Evolutionary conservation across 2,329 filamentous ascomycete genomes (phyloP).

Genomic region (Pestalotiopsis sp.): DNA sequence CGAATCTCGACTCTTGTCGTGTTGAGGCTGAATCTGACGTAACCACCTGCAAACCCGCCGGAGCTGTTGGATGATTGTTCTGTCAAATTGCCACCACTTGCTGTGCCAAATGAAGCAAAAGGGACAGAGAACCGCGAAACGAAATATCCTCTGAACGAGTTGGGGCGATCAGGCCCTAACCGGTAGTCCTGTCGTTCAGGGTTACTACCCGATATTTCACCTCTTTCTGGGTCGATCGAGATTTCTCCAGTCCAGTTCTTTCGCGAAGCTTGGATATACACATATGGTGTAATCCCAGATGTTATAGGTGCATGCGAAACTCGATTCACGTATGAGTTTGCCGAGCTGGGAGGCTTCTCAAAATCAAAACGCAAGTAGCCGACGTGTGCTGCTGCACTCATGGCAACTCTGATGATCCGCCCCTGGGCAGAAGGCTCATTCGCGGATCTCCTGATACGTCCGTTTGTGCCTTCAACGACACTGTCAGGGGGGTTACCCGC

Average conservation of each 20-base stretch:
- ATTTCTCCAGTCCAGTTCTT: constrained; percentile 15
- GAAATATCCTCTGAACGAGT: constrained; percentile 46
- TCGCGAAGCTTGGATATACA: not conserved
- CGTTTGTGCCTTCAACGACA: constrained; percentile 41
- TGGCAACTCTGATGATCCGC: constrained; percentile 30
- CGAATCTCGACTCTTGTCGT: constrained; percentile 42
- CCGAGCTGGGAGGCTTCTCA: constrained; percentile 5
- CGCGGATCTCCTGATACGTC: constrained; percentile 34
- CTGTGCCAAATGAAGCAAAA: constrained; percentile 39
- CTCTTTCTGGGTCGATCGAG: constrained; percentile 36
- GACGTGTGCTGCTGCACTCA: constrained; percentile 45
- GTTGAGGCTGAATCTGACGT: constrained; percentile 37
- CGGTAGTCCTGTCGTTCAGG: constrained; percentile 48
- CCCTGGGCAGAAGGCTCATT: not conserved
- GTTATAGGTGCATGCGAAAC: no score
- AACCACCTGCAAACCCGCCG: constrained; percentile 40
- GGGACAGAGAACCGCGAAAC: constrained; percentile 48
- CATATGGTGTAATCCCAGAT: not conserved
- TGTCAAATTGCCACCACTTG: constrained; percentile 30
- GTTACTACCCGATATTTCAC: constrained; percentile 46
- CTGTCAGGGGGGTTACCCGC: constrained; percentile 38
- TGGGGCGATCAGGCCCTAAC: constrained; percentile 43
- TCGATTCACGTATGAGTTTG: not conserved
- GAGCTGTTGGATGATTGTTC: constrained; percentile 23
- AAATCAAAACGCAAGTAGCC: constrained; percentile 45